Conservation (phyloP, 139 green algal species). For the Zygnema circumcarinatum region DNA sequence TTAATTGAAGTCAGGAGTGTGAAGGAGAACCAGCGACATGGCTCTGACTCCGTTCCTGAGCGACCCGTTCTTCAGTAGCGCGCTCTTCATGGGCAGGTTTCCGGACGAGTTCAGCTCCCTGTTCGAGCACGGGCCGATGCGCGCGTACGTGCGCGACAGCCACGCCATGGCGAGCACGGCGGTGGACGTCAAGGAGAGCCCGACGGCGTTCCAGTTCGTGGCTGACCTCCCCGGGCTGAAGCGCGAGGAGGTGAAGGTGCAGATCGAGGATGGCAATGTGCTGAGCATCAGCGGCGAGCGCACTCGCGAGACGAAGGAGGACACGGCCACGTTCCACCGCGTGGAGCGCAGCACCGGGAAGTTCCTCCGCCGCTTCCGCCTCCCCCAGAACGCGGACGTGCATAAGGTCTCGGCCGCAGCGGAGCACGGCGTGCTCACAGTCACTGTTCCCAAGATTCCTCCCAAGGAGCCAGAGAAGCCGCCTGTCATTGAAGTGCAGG, state of each 20-base stretch:
- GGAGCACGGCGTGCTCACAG: conserved; percentile 56
- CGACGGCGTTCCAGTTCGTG: conserved; percentile 32
- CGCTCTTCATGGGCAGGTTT: conserved; percentile 1
- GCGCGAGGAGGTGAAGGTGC: conserved; percentile 55
- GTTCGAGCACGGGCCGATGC: conserved; percentile 12
- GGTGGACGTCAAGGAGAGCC: no score
- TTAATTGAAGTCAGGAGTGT: no score
- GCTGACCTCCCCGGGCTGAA: conserved; percentile 51
- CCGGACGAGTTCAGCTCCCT: conserved; percentile 58
- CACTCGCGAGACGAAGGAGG: conserved; percentile 42
- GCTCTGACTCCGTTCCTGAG: neutral
- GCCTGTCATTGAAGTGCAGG: conserved; percentile 31
- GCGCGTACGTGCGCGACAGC: conserved; percentile 23
- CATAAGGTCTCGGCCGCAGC: conserved; percentile 34
- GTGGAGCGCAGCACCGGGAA: conserved; percentile 53
- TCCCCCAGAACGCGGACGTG: conserved; percentile 47
- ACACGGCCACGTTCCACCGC: conserved; percentile 49
- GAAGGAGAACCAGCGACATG: no score
- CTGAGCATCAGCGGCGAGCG: conserved; percentile 53
- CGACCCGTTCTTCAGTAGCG: conserved; percentile 3
- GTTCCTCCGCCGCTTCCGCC: conserved; percentile 41
- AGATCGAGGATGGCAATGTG: conserved; percentile 52
- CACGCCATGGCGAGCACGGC: conserved; percentile 7
- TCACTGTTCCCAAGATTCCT: conserved; percentile 51
- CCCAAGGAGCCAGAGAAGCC: conserved; percentile 40